Evolutionary conservation across 2,329 filamentous ascomycete species (phyloP), one percentile per base, ranked within the genome.

Genomic region (Waltergamsia citrina): DNA sequence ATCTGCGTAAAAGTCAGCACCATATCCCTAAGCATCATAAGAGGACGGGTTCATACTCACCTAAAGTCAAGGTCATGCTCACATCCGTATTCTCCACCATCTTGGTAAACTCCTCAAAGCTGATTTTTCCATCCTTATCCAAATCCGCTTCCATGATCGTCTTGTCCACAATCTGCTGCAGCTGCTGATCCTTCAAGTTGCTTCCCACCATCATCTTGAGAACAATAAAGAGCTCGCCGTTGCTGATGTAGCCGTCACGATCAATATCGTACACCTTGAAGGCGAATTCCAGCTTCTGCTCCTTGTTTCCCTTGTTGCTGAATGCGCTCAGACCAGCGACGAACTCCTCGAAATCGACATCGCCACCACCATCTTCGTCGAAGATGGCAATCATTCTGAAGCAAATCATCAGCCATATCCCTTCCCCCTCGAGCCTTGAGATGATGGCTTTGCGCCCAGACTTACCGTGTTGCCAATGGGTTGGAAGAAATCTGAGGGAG

Each of bases 131-230:
- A 59, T 98, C 92, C 41, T 80, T 79, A 62, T 98, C 92, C 48
- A 88, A 72, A 61, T 98, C 92, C 32, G 92, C 92, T 67, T 98
- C 92, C 92, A 96, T 96, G 58, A 98, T 96, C 39, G 92, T 98
- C 78, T 98, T 98, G 69, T 98, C 92, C 48, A 98, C 92, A 57
- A 98, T 98, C 76, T 90, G 92, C 67, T 98, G 92, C 57, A 98
- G 66, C 66, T 98, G 92, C 63, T 95, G 86, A 60, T 98, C 92
- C 72, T 98, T 98, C 53, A 98, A 67, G 62, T 98, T 98, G 67
- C 85, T 95, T 39, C 92, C 92, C 33, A 98, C 92, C 92, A 98
- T 98, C 92, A 98, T 98, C 82, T 98, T 98, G 52, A 98, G 73
- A 53, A 98, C 92, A 52, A 98, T 96, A 61, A 96, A 98, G 33